Conservation (phyloP, 257 asterid species). For the Solanum chaucha region DNA sequence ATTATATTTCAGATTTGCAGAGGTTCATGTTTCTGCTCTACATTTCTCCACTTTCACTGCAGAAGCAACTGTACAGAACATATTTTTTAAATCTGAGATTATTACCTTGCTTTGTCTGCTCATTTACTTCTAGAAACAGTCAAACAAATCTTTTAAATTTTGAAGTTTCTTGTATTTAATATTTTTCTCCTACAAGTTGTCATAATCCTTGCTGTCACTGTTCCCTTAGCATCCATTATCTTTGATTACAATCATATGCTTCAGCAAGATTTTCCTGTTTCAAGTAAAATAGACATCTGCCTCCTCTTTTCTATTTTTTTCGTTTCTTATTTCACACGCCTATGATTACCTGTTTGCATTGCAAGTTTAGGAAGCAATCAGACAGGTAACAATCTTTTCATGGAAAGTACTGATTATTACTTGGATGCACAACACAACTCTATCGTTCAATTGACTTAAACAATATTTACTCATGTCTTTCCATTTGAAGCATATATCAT, state of each 20-base stretch:
- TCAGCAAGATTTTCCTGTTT: constrained; percentile 18
- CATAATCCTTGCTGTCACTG: neutral
- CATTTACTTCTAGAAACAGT: neutral
- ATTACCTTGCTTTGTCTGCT: neutral
- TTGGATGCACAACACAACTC: neutral
- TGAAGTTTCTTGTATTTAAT: neutral
- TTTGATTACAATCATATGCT: constrained; percentile 29
- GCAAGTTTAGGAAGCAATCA: neutral
- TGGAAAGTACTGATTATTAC: neutral
- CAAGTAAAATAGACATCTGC: neutral
- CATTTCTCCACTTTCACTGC: neutral
- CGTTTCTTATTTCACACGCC: neutral
- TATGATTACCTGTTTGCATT: neutral
- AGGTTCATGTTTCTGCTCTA: neutral
- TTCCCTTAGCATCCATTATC: neutral
- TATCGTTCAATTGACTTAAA: too few species aligned
- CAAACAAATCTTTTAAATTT: neutral
- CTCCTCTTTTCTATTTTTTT: neutral
- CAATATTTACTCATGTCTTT: neutral
- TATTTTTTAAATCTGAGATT: neutral
- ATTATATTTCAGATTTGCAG: neutral
- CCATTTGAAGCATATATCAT: neutral
- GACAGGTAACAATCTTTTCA: neutral
- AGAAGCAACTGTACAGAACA: neutral
- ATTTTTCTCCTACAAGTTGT: neutral